Conservation (phyloP, 257 asterid genomes). For the Apocynum venetum region DNA sequence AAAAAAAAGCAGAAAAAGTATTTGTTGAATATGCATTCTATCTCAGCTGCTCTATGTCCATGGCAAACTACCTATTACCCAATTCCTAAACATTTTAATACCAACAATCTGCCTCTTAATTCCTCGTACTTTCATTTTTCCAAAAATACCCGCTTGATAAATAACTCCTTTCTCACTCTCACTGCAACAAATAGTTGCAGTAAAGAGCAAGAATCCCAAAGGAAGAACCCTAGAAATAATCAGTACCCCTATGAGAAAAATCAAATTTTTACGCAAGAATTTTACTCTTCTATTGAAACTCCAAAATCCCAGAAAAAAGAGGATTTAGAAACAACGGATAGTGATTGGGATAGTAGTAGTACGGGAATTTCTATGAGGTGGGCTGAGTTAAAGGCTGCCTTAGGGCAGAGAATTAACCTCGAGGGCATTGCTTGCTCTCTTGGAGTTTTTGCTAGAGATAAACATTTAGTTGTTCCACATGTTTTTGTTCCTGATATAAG, state of each 20-base stretch:
- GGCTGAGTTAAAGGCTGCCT: slow-evolving; percentile 69
- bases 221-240: slow-evolving; percentile 11
- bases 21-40: slow-evolving; percentile 52
- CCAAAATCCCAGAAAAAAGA: slow-evolving; percentile 28
- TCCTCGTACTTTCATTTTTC: slow-evolving; percentile 11
- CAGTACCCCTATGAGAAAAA: slow-evolving; percentile 28
- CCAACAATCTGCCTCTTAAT: slow-evolving; percentile 27
- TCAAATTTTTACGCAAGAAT: slow-evolving; percentile 32
- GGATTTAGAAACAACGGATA: slow-evolving; percentile 14
- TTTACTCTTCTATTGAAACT: slow-evolving; percentile 29
- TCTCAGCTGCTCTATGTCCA: slow-evolving; percentile 43
- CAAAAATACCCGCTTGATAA: slow-evolving; percentile 18
- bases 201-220: slow-evolving; percentile 50
- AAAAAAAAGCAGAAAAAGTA: slow-evolving; percentile 9
- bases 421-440: slow-evolving; percentile 69
- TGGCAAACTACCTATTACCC: slow-evolving; percentile 62
- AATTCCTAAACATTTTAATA: slow-evolving; percentile 42
- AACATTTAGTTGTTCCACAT: slow-evolving; percentile 71
- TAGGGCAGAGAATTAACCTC: slow-evolving; percentile 87
- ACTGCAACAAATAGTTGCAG: slow-evolving; percentile 55
- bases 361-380: slow-evolving; percentile 68
- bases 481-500: slow-evolving; percentile 72
- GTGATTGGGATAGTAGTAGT: slow-evolving; percentile 19
- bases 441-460: slow-evolving; percentile 59
- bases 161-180: slow-evolving; percentile 30